Conservation (phyloP, 2,329 filamentous ascomycete genomes). For the Sclerotiophoma versabilis region DNA sequence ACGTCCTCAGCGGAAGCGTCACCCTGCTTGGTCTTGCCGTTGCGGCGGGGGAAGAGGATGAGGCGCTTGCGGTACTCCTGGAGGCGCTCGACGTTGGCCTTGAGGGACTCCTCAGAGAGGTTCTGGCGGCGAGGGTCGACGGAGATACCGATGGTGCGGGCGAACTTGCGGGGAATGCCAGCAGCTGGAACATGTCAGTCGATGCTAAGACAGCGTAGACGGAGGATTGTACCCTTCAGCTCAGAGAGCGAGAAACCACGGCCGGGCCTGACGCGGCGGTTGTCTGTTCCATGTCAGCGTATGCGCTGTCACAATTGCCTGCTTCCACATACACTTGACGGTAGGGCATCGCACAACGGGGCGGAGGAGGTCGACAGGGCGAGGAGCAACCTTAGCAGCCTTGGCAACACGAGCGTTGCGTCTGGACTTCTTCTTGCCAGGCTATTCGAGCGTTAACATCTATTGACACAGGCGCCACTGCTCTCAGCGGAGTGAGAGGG, state of each 20-base stretch:
- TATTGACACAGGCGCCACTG: constrained; percentile 57
- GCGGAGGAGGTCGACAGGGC: constrained; percentile 95
- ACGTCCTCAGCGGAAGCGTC: constrained; percentile 86
- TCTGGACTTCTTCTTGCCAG: constrained; percentile 94
- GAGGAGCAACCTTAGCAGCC: constrained; percentile 93
- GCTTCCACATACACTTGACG: constrained; percentile 70
- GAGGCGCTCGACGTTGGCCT: constrained; percentile 94
- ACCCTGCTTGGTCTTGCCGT: constrained; percentile 89
- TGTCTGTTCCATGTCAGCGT: constrained; percentile 61
- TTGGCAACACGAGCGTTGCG: constrained; percentile 91
- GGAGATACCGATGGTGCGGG: constrained; percentile 94
- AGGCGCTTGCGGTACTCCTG: constrained; percentile 96
- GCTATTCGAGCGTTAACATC: constrained; percentile 62
- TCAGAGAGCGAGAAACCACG: constrained; percentile 97
- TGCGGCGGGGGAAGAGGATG: constrained; percentile 97
- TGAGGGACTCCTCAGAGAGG: constrained; percentile 92
- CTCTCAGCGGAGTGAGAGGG: constrained; percentile 60
- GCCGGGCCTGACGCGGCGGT: constrained; percentile 94
- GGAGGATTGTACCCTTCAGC: constrained; percentile 79
- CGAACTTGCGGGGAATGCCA: constrained; percentile 91
- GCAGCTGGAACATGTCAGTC: constrained; percentile 72
- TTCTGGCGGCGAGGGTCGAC: constrained; percentile 97
- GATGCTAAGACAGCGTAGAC: not conserved
- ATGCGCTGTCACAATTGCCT: not conserved
- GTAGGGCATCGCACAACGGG: constrained; percentile 97